Conservation (phyloP, 2,329 filamentous ascomycete species). For the Seiridium unicorne region DNA sequence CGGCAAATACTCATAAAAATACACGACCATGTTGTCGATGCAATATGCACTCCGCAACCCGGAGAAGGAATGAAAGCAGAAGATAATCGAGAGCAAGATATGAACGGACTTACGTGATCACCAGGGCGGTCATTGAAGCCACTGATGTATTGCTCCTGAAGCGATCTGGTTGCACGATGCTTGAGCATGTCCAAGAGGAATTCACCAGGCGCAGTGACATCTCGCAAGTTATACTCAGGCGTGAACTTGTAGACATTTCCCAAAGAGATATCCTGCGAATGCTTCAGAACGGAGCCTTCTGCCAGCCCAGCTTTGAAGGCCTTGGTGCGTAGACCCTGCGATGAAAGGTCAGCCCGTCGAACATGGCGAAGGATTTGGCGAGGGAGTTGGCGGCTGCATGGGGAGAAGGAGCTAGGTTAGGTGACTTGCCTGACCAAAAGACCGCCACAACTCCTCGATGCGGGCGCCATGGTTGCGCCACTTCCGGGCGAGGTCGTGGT, state of each 20-base stretch:
- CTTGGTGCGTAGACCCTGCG: constrained; percentile 24
- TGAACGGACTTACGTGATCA: constrained; percentile 24
- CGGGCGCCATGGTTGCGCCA: constrained; percentile 32
- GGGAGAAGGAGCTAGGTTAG: too few relatives aligned
- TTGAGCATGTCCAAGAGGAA: constrained; percentile 36
- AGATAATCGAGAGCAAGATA: background rate
- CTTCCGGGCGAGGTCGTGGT: constrained; percentile 36
- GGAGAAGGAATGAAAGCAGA: background rate
- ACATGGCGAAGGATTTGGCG: background rate
- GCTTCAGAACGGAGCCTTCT: constrained; percentile 29
- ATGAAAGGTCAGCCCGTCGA: background rate
- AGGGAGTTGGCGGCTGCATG: background rate
- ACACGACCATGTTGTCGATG: background rate
- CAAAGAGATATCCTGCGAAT: constrained; percentile 31
- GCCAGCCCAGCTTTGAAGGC: constrained; percentile 32
- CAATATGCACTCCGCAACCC: background rate
- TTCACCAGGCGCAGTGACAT: constrained; percentile 34
- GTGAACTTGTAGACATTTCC: constrained; percentile 36
- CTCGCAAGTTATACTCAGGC: constrained; percentile 42
- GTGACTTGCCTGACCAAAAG: constrained; percentile 24
- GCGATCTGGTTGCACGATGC: constrained; percentile 31
- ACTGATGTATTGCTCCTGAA: constrained; percentile 31
- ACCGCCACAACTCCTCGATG: constrained; percentile 38
- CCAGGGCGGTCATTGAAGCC: constrained; percentile 30
- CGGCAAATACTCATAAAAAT: too few relatives aligned